These are phyloP conservation scores for Citrus maxima DNA, from an alignment of 345 rosid species.

Conservation along the genomic window DNA sequence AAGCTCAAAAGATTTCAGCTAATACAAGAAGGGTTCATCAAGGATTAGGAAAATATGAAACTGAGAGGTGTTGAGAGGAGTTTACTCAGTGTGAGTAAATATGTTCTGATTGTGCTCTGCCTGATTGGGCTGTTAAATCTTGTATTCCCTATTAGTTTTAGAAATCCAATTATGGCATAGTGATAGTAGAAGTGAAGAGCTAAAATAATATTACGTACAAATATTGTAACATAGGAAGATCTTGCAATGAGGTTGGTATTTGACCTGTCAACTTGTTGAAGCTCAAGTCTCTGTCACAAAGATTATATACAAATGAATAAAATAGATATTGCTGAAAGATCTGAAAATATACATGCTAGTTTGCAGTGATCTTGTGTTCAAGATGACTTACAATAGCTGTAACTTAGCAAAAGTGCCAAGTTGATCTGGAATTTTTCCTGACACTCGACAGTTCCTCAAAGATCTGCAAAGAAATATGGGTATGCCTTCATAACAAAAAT, in stretches of 20 bases:
- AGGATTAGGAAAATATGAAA: neutral
- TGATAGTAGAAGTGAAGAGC: neutral
- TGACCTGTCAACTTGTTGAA: constrained; percentile 54
- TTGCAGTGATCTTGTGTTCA: neutral
- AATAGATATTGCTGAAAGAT: neutral
- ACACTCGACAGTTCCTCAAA: constrained; percentile 41
- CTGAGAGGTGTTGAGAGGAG: too few relatives aligned
- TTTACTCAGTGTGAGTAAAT: neutral
- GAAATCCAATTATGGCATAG: neutral
- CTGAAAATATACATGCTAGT: neutral
- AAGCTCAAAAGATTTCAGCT: neutral
- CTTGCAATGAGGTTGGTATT: constrained; percentile 40
- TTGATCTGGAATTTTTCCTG: constrained; percentile 44
- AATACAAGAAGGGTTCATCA: neutral
- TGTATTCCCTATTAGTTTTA: neutral
- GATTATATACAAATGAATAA: neutral
- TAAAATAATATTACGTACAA: constrained; percentile 31
- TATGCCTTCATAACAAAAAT: neutral
- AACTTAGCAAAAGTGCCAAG: constrained; percentile 35
- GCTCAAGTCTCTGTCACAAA: constrained; percentile 48
- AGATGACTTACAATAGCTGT: constrained; percentile 35
- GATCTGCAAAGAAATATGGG: constrained; percentile 28
- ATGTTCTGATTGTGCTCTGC: neutral
- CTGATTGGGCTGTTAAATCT: neutral
- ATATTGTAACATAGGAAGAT: constrained; percentile 25